These are phyloP conservation scores for Fusarium xyrophilum DNA, from an alignment of 2,329 filamentous ascomycete species.

Conservation along the genomic window DNA sequence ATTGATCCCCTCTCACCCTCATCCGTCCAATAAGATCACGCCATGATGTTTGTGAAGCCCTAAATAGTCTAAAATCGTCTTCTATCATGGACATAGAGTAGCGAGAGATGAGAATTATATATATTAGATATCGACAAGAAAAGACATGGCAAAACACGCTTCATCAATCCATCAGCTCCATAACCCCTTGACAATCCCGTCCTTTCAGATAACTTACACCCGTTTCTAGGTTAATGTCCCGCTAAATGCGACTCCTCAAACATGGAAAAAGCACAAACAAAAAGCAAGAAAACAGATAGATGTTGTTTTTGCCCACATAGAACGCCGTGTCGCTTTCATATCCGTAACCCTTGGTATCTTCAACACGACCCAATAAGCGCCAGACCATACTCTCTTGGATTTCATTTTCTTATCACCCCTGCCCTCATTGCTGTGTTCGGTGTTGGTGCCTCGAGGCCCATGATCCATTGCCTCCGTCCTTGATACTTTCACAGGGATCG, in stretches of 20 bases:
- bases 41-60: neutral
- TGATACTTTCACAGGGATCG: neutral
- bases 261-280: neutral
- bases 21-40: neutral
- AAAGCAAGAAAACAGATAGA: neutral
- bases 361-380: conserved; percentile 36
- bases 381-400: conserved; percentile 31
- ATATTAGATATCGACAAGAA: conserved; percentile 29
- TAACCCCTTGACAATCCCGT: neutral
- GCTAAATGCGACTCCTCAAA: conserved; percentile 29
- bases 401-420: neutral
- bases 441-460: neutral
- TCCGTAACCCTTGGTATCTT: conserved; percentile 38
- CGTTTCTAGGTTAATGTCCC: neutral
- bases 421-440: neutral
- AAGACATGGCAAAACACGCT: conserved; percentile 12
- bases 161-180: conserved; percentile 10
- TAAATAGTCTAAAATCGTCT: neutral
- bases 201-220: conserved; percentile 1
- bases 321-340: conserved; percentile 34
- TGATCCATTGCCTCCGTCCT: neutral
- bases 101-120: conserved; percentile 33
- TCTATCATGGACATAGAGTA: too few relatives aligned
- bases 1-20: neutral
- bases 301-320: conserved; percentile 25